Percentiles rank a stretch among this genome's conserved stretches.
Conservation (phyloP, 306 rosid genomes). For the Mimosa bimucronata region DNA sequence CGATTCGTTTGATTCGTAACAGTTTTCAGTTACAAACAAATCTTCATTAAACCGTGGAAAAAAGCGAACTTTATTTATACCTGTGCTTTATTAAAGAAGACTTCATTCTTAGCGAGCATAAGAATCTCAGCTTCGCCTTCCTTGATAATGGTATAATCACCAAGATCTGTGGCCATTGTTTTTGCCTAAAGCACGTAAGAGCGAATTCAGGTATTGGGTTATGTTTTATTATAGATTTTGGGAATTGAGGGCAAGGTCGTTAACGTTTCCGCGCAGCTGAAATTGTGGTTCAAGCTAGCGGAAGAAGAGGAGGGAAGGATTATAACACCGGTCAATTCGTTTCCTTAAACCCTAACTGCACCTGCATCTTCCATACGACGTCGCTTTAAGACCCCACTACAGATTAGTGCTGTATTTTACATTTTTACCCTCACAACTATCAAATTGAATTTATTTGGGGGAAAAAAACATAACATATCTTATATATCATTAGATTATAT, state of each 20-base stretch:
- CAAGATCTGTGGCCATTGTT: constrained; percentile 71
- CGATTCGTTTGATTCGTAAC: background rate
- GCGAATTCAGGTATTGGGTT: constrained; percentile 13
- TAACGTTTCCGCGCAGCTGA: background rate
- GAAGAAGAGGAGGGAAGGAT: background rate
- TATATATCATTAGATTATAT: no score
- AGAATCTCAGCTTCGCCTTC: constrained; percentile 99
- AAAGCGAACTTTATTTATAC: no score
- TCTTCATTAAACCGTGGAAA: constrained; percentile 4
- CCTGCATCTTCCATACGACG: background rate
- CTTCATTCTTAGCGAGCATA: constrained; percentile 88
- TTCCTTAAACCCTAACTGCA: background rate
- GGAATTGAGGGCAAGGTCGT: background rate
- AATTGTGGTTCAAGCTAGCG: background rate
- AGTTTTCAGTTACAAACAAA: constrained; percentile 28
- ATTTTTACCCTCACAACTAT: no score
- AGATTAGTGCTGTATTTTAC: no score
- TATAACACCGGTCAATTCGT: background rate
- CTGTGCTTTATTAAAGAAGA: constrained; percentile 87
- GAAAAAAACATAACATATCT: no score
- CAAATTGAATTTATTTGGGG: no score
- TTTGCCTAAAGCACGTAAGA: constrained; percentile 42
- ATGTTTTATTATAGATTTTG: background rate
- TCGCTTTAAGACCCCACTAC: background rate
- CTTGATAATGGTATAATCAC: constrained; percentile 71